Evolutionary conservation across 768 basidiomycete genomes (phyloP).

Genomic region (Lanmaoa rubissima): DNA sequence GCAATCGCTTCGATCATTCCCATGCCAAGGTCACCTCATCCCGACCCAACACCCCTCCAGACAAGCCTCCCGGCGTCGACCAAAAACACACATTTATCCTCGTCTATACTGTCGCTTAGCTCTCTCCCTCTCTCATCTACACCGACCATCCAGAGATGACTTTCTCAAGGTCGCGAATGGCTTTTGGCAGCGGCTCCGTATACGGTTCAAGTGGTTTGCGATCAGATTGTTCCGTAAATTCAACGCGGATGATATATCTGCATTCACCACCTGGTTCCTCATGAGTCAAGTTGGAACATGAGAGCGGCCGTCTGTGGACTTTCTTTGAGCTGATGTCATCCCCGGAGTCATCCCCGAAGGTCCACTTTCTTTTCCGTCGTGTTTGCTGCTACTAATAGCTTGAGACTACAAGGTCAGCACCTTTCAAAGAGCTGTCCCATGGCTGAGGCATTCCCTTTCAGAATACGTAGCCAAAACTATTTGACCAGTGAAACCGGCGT

Average conservation of each 20-base stretch:
- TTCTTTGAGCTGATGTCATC: conserved; percentile 3
- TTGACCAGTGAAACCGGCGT: conserved; percentile 91
- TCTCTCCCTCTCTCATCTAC: conserved; percentile 69
- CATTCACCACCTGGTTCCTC: conserved; percentile 93
- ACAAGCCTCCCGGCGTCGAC: conserved; percentile 3
- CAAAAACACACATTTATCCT: conserved; percentile 37
- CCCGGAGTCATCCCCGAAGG: too few relatives aligned
- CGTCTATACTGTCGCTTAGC: conserved; percentile 78
- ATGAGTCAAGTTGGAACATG: conserved; percentile 89
- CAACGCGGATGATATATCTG: conserved; percentile 95
- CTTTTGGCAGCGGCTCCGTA: conserved; percentile 86
- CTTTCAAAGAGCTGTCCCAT: background rate
- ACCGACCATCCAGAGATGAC: conserved; percentile 84
- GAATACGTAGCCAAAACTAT: conserved; percentile 87
- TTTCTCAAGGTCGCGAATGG: conserved; percentile 81
- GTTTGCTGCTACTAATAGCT: conserved; percentile 84
- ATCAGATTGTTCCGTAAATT: conserved; percentile 93
- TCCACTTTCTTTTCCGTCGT: conserved; percentile 96
- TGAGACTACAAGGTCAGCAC: conserved; percentile 72
- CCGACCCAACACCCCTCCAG: background rate
- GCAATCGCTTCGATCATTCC: conserved; percentile 12
- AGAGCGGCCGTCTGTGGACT: background rate
- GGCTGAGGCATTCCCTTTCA: conserved; percentile 29
- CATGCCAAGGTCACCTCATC: conserved; percentile 1
- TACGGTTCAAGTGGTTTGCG: conserved; percentile 97